phyloP scores from a whole-genome alignment of 2,329 filamentous ascomycete genomes.

The Apiospora hydei region DNA sequence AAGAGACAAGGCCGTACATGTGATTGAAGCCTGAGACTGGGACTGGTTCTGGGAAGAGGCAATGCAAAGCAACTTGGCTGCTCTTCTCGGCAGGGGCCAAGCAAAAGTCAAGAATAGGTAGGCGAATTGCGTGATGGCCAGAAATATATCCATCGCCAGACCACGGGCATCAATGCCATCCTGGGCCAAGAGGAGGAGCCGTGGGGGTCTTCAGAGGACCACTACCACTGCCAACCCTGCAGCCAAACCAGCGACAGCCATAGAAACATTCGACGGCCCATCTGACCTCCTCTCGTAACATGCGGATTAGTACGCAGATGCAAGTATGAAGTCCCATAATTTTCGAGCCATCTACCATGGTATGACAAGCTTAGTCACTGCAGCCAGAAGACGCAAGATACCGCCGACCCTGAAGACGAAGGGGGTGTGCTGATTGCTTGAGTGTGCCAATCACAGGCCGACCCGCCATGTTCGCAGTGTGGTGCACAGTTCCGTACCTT shows the following conservation, averaged over 20 bases:
- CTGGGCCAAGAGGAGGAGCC: neutral
- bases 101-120: neutral
- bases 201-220: neutral
- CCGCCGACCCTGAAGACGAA: slow-evolving; percentile 9
- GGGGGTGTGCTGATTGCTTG: slow-evolving; percentile 17
- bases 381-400: slow-evolving; percentile 9
- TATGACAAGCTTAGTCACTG: slow-evolving; percentile 20
- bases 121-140: neutral
- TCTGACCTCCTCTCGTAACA: neutral
- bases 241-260: neutral
- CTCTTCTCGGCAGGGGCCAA: neutral
- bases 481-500: neutral
- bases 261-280: neutral
- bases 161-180: neutral
- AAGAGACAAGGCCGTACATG: neutral
- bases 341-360: neutral
- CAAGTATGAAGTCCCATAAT: slow-evolving; percentile 16
- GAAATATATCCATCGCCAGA: neutral
- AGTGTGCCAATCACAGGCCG: slow-evolving; percentile 11
- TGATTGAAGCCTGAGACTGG: no score
- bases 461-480: slow-evolving; percentile 11
- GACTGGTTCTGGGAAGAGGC: neutral
- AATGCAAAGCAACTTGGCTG: neutral
- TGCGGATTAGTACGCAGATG: no score
- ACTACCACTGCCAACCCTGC: neutral